These are phyloP conservation scores for Brassica balearica DNA, from an alignment of 441 rosid species.

Conservation along the genomic window DNA sequence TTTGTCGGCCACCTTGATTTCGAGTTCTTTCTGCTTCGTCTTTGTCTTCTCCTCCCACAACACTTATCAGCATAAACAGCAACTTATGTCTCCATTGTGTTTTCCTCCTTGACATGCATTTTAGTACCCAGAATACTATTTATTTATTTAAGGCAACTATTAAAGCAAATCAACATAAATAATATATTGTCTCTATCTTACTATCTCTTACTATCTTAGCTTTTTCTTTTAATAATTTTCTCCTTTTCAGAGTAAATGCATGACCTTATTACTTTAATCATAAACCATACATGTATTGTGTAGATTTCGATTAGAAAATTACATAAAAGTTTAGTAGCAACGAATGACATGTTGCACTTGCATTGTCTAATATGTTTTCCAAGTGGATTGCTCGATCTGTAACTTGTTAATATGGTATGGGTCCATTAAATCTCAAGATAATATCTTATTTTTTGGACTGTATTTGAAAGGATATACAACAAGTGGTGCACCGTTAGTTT, in stretches of 20 bases:
- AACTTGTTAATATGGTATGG: conserved; percentile 44
- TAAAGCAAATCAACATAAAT: conserved; percentile 17
- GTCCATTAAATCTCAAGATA: conserved; percentile 39
- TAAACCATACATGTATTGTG: conserved; percentile 10
- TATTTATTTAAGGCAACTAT: conserved; percentile 13
- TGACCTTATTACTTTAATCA: neutral
- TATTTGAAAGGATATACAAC: conserved; percentile 38
- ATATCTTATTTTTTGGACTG: conserved; percentile 44
- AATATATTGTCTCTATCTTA: no score
- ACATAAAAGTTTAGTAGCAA: conserved; percentile 36
- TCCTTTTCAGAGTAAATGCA: conserved; percentile 21
- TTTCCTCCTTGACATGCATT: conserved; percentile 30
- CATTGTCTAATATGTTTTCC: conserved; percentile 27
- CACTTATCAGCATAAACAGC: conserved; percentile 38
- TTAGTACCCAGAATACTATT: conserved; percentile 22
- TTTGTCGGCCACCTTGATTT: conserved; percentile 47
- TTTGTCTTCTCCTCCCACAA: conserved; percentile 46
- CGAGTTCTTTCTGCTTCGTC: conserved; percentile 29
- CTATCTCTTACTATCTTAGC: neutral
- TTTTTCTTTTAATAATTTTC: neutral
- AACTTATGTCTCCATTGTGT: conserved; percentile 33
- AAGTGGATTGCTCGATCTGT: conserved; percentile 40
- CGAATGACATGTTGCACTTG: conserved; percentile 38
- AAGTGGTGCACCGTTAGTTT: conserved; percentile 41
- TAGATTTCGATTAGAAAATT: conserved; percentile 28